A percentile compares a stretch with the other conserved stretches of the same genome.
Evolutionary conservation across 371 early-diverging fungal genomes (phyloP).

Genomic region (Rhizopus arrhizus): DNA sequence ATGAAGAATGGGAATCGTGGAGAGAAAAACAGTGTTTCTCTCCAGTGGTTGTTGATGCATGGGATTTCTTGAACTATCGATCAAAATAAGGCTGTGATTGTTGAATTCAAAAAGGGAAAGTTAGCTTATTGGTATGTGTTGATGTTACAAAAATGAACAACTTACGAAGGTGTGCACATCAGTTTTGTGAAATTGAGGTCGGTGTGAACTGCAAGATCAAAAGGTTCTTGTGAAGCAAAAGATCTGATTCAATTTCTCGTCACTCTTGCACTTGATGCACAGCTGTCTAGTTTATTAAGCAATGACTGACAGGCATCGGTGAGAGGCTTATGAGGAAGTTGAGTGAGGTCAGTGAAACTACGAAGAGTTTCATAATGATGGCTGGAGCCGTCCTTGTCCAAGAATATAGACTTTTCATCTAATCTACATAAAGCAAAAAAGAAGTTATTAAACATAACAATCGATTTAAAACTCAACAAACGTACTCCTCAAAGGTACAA

Average conservation of each 20-base stretch:
- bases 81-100: constrained; percentile 14
- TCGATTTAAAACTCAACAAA: no score
- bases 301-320: constrained; percentile 8
- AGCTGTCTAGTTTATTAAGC: constrained; percentile 2
- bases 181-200: constrained; percentile 16
- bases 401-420: constrained; percentile 8
- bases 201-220: constrained; percentile 11
- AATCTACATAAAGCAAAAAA: constrained; percentile 7
- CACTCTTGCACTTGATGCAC: constrained; percentile 8
- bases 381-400: constrained; percentile 6
- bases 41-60: no score
- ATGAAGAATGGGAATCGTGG: no score
- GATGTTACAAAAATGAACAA: no score
- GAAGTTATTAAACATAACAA: no score
- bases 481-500: constrained; percentile 7
- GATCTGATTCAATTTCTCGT: constrained; percentile 9
- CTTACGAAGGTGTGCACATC: no score
- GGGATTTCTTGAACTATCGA: constrained; percentile 13
- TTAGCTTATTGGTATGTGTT: constrained; percentile 12
- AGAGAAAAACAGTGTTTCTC: no score
- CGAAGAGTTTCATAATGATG: not conserved
- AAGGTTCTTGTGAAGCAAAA: constrained; percentile 3
- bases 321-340: constrained; percentile 10
- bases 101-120: constrained; percentile 7
- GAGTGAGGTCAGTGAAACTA: not conserved